A percentile compares a stretch with the other conserved stretches of the same genome.
phyloP scores from a whole-genome alignment of 768 basidiomycete genomes.

The Hebeloma cylindrosporum region DNA sequence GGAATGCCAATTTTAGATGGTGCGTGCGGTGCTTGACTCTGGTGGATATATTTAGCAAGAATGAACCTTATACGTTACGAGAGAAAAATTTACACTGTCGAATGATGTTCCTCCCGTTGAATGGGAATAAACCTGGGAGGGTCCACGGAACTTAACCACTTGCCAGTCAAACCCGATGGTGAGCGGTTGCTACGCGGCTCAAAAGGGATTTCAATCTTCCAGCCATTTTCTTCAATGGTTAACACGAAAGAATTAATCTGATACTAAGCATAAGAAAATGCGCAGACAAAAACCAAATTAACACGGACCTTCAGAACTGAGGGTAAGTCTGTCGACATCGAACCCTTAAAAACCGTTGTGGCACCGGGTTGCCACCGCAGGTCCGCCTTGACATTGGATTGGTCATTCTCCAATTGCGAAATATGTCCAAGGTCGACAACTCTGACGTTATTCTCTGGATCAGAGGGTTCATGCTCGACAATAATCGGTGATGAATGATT shows the following conservation, averaged over 20 bases:
- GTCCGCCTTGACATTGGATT: slow-evolving; percentile 33
- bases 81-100: slow-evolving; percentile 44
- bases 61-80: slow-evolving; percentile 7
- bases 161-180: slow-evolving; percentile 30
- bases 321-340: slow-evolving; percentile 50
- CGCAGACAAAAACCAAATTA: slow-evolving; percentile 1
- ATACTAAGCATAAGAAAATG: slow-evolving; percentile 6
- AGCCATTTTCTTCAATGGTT: slow-evolving; percentile 57
- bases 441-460: slow-evolving; percentile 26
- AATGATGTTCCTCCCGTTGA: slow-evolving; percentile 44
- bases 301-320: slow-evolving; percentile 51
- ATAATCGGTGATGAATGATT: slow-evolving; percentile 44
- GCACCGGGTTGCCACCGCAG: slow-evolving; percentile 61
- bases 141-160: slow-evolving; percentile 60
- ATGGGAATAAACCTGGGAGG: slow-evolving; percentile 56
- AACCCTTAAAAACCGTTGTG: slow-evolving; percentile 61
- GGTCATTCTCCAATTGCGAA: slow-evolving; percentile 13
- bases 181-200: slow-evolving; percentile 40
- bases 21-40: slow-evolving; percentile 70
- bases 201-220: slow-evolving; percentile 67
- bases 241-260: slow-evolving; percentile 49
- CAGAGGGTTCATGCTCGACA: slow-evolving; percentile 42
- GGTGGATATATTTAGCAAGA: no score
- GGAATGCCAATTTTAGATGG: slow-evolving; percentile 50
- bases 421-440: slow-evolving; percentile 48